A percentile compares a stretch with the other conserved stretches of the same genome.
Conservation (phyloP, 148 eudicot genomes). For the Spergularia marina region DNA sequence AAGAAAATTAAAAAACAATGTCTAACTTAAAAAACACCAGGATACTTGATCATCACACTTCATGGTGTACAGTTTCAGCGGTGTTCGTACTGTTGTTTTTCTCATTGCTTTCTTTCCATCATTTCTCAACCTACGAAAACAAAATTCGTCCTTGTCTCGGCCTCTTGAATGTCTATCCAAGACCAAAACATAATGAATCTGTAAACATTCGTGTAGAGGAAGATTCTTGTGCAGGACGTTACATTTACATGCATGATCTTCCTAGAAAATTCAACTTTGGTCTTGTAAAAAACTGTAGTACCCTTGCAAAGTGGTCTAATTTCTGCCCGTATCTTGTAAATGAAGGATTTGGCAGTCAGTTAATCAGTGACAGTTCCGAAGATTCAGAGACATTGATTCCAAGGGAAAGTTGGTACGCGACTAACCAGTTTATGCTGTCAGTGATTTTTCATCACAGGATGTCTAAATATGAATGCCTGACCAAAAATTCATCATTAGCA, state of each 20-base stretch:
- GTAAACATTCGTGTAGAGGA: neutral
- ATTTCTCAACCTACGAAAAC: neutral
- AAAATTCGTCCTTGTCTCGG: neutral
- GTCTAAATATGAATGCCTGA: constrained; percentile 44
- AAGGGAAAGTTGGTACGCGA: constrained; percentile 32
- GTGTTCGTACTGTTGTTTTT: constrained; percentile 8
- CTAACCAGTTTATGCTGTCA: constrained; percentile 40
- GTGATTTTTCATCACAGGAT: constrained; percentile 38
- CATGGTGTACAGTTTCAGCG: constrained; percentile 3
- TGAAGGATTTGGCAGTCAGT: constrained; percentile 29
- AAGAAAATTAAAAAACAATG: neutral
- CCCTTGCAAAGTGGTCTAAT: constrained; percentile 20
- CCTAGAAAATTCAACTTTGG: constrained; percentile 38
- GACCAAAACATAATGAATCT: neutral
- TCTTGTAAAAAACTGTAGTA: constrained; percentile 23
- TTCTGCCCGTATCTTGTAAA: constrained; percentile 31
- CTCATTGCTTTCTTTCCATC: constrained; percentile 14
- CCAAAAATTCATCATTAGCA: constrained; percentile 33
- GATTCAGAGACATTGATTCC: neutral
- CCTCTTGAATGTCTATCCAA: neutral
- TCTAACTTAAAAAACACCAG: neutral
- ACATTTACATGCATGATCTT: constrained; percentile 40
- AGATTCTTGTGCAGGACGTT: constrained; percentile 33
- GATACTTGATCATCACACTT: neutral
- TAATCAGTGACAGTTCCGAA: neutral